Conservation (phyloP, 139 green algal genomes). For the Penium margaritaceum region DNA sequence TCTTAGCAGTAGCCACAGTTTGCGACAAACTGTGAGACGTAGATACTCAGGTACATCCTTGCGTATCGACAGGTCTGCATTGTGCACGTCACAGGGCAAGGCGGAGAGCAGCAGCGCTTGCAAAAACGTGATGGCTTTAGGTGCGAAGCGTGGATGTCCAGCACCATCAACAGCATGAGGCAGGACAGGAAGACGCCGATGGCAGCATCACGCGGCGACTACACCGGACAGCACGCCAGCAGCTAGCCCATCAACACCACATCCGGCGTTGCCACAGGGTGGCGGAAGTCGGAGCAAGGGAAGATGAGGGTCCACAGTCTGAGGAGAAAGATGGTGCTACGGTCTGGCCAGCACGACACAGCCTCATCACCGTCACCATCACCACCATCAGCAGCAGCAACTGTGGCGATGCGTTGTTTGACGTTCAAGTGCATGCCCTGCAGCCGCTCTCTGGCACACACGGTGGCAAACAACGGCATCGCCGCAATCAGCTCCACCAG, state of each 20-base stretch:
- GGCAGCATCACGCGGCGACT: slow-evolving; percentile 38
- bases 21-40: too few species aligned
- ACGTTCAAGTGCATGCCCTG: slow-evolving; percentile 53
- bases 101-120: slow-evolving; percentile 45
- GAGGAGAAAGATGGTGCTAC: slow-evolving; percentile 68
- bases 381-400: background rate
- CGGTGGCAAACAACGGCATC: slow-evolving; percentile 82
- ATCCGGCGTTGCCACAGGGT: slow-evolving; percentile 72
- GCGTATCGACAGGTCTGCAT: too few species aligned
- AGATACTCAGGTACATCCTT: too few species aligned
- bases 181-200: slow-evolving; percentile 35
- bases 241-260: slow-evolving; percentile 55
- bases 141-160: too few species aligned
- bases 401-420: background rate
- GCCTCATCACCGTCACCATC: too few species aligned
- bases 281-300: slow-evolving; percentile 69
- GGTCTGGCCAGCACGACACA: slow-evolving; percentile 30
- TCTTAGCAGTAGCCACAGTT: too few species aligned
- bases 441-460: slow-evolving; percentile 70
- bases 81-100: too few species aligned
- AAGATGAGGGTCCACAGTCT: slow-evolving; percentile 77
- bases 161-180: slow-evolving; percentile 22
- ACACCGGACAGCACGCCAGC: slow-evolving; percentile 54
- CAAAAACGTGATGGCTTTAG: slow-evolving; percentile 23
- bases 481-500: slow-evolving; percentile 61